Conservation (phyloP, 805 yeast species). For the Candida dajiaensis region DNA sequence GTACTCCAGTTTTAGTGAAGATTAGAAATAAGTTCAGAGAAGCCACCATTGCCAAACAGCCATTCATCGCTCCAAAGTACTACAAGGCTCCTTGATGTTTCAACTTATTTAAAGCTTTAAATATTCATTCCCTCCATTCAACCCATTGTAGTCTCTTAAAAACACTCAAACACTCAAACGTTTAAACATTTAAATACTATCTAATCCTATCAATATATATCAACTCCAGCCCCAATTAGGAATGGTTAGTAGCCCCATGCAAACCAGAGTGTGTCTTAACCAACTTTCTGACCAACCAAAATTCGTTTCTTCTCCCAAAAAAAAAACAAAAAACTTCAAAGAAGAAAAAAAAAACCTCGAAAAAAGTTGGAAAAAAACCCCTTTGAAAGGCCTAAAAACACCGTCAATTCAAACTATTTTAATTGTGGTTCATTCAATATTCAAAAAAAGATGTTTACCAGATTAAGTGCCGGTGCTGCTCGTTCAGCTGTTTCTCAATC, state of each 20-base stretch:
- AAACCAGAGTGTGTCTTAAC: constrained; percentile 2
- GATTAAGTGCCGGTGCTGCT: constrained; percentile 27
- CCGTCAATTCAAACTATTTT: not conserved
- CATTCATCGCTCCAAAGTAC: constrained; percentile 73
- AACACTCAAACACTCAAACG: no score
- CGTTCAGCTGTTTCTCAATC: constrained; percentile 26
- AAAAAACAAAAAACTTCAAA: not conserved
- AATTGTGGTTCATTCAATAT: constrained; percentile 4
- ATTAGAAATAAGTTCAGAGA: constrained; percentile 80
- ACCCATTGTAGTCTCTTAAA: not conserved
- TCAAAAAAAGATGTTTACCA: constrained; percentile 23
- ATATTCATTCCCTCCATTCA: no score
- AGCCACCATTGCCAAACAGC: constrained; percentile 75
- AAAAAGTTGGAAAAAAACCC: constrained; percentile 15
- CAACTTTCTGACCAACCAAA: constrained; percentile 17
- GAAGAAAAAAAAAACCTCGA: constrained; percentile 14
- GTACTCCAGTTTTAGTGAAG: constrained; percentile 64
- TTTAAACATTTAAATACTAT: no score
- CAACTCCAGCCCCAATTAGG: not conserved
- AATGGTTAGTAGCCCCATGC: not conserved
- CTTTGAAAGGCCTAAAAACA: constrained; percentile 1
- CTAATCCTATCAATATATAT: not conserved
- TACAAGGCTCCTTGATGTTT: constrained; percentile 35
- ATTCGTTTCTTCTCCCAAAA: constrained; percentile 8
- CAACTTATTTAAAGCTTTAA: no score